These are phyloP conservation scores for Acanthamoeba triangularis DNA, from an alignment of 208 protist genomes.

Conservation along the genomic window DNA sequence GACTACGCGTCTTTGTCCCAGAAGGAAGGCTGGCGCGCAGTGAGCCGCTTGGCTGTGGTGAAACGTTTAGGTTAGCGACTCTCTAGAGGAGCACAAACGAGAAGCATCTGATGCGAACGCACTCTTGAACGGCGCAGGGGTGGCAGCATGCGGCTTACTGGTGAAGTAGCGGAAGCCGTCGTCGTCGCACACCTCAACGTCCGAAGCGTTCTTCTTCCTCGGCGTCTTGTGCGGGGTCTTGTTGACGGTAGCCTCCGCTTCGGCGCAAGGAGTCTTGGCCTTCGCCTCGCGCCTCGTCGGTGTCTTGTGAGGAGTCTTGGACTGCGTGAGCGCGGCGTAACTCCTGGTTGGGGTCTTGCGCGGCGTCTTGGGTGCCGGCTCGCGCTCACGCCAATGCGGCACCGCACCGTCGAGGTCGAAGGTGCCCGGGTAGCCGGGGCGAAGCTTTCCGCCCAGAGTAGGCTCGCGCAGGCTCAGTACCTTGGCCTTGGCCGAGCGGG, in stretches of 20 bases:
- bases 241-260: neutral
- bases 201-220: neutral
- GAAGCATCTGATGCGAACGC: neutral
- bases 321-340: neutral
- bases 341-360: neutral
- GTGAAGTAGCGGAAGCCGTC: constrained; percentile 48
- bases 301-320: neutral
- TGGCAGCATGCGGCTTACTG: neutral
- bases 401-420: constrained; percentile 56
- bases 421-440: constrained; percentile 27
- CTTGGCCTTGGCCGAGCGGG: constrained; percentile 29
- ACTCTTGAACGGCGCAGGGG: neutral
- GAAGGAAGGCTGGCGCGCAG: neutral
- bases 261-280: neutral
- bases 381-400: constrained; percentile 1
- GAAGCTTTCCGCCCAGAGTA: neutral
- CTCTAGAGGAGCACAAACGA: neutral
- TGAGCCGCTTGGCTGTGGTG: neutral
- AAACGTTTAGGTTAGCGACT: neutral
- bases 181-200: neutral
- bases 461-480: constrained; percentile 23
- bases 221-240: neutral
- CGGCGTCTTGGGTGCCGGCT: neutral
- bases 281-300: neutral
- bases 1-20: neutral